Evolutionary conservation across 2,329 filamentous ascomycete genomes (phyloP).

Genomic region (Phaeosphaeriaceae sp.): DNA sequence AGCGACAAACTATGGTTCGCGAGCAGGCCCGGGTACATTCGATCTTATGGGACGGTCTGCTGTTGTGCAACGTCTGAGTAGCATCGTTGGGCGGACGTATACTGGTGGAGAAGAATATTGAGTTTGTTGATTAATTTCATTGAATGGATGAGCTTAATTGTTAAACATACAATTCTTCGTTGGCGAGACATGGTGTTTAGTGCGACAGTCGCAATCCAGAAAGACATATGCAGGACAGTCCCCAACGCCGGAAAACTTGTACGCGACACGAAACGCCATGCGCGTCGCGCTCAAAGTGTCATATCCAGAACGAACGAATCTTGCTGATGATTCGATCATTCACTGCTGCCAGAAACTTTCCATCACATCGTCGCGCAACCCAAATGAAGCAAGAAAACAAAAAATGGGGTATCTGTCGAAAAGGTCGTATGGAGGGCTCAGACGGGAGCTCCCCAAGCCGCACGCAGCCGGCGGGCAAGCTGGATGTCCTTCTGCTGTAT

Average conservation of each 20-base stretch:
- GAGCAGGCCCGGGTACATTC: neutral
- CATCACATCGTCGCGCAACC: neutral
- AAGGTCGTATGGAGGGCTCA: constrained; percentile 8
- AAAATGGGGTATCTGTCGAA: constrained; percentile 18
- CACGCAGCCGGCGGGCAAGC: constrained; percentile 91
- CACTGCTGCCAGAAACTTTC: neutral
- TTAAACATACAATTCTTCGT: neutral
- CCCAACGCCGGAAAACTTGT: neutral
- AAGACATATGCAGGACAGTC: neutral
- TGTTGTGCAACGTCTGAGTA: neutral
- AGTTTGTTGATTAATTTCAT: neutral
- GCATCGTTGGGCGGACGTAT: neutral
- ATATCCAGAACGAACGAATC: neutral
- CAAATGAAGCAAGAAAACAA: constrained; percentile 4
- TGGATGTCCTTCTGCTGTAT: constrained; percentile 99
- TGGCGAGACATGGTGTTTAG: neutral
- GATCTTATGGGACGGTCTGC: neutral
- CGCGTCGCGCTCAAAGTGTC: neutral
- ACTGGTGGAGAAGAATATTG: neutral
- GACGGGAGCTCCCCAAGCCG: constrained; percentile 61
- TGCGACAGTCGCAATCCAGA: neutral
- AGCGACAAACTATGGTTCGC: neutral
- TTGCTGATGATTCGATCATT: neutral
- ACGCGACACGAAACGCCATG: constrained; percentile 5
- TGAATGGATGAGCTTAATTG: too few relatives aligned